A percentile compares a stretch with the other conserved stretches of the same genome.
phyloP scores from a whole-genome alignment of 2,329 filamentous ascomycete species.

The Cladosporium sp. region DNA sequence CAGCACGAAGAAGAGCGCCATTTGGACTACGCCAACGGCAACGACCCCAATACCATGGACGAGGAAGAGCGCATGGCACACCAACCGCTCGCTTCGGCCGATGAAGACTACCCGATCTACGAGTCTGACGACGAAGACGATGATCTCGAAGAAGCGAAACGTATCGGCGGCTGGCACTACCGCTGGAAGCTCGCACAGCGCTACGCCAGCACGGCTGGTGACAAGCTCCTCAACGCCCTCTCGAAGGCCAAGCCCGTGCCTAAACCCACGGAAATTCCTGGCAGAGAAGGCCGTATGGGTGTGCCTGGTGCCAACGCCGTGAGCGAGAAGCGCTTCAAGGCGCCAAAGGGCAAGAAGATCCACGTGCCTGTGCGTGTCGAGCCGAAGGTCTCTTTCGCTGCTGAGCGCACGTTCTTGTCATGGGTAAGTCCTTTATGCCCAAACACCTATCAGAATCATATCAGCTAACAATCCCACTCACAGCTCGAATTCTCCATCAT shows the following conservation, averaged over 20 bases:
- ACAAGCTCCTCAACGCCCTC: slow-evolving; percentile 31
- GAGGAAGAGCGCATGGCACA: slow-evolving; percentile 77
- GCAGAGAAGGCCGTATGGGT: slow-evolving; percentile 37
- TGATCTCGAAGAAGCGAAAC: slow-evolving; percentile 69
- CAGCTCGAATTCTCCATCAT: slow-evolving; percentile 95
- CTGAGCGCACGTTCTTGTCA: slow-evolving; percentile 89
- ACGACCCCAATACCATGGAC: slow-evolving; percentile 53
- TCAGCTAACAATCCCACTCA: background rate
- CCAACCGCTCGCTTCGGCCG: slow-evolving; percentile 48
- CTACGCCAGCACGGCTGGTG: slow-evolving; percentile 47
- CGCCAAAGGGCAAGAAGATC: slow-evolving; percentile 78
- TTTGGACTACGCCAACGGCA: slow-evolving; percentile 41
- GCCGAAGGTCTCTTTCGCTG: slow-evolving; percentile 96
- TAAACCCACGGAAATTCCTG: slow-evolving; percentile 40
- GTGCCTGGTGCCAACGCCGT: slow-evolving; percentile 36
- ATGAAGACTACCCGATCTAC: slow-evolving; percentile 77
- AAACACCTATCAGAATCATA: background rate
- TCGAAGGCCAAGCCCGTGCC: slow-evolving; percentile 34
- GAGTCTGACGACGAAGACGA: slow-evolving; percentile 78
- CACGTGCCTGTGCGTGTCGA: slow-evolving; percentile 94
- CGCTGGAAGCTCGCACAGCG: slow-evolving; percentile 50
- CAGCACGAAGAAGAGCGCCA: slow-evolving; percentile 47
- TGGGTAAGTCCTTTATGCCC: slow-evolving; percentile 58
- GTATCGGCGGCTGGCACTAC: slow-evolving; percentile 73
- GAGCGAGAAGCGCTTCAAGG: slow-evolving; percentile 54